phyloP scores from a whole-genome alignment of 768 basidiomycete species.

The Mrakia blollopis region DNA sequence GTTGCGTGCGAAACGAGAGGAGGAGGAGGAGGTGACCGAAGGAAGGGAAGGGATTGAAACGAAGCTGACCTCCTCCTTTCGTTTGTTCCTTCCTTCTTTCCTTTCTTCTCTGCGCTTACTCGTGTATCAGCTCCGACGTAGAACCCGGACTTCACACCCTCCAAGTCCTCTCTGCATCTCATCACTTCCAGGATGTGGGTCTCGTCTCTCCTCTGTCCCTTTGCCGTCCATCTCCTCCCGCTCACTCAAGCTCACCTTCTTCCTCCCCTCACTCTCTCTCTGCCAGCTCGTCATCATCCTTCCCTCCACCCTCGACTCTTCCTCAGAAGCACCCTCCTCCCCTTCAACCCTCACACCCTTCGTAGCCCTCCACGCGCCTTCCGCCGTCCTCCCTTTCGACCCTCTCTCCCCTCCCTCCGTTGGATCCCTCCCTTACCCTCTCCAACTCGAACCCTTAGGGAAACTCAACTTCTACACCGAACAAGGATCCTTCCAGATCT shows the following conservation, averaged over 20 bases:
- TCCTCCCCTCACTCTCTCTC: too few relatives aligned
- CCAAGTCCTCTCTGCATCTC: constrained; percentile 5
- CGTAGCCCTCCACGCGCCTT: constrained; percentile 9
- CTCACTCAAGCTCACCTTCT: neutral
- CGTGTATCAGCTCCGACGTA: neutral
- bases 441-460: neutral
- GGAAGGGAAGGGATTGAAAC: neutral
- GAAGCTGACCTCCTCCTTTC: neutral
- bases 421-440: constrained; percentile 18
- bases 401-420: constrained; percentile 11
- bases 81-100: neutral
- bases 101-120: neutral
- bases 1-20: too few relatives aligned
- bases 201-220: neutral
- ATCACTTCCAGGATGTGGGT: constrained; percentile 16
- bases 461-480: neutral
- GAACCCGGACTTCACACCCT: constrained; percentile 18
- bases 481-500: constrained; percentile 12
- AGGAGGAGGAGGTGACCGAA: neutral
- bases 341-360: neutral
- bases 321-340: neutral
- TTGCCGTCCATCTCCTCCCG: neutral
- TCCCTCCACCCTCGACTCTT: neutral
- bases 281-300: neutral
- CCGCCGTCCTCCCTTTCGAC: constrained; percentile 14